Percentiles rank a stretch among this genome's conserved stretches.
Conservation (phyloP, 345 rosid genomes). For the Salix koriyanagi region DNA sequence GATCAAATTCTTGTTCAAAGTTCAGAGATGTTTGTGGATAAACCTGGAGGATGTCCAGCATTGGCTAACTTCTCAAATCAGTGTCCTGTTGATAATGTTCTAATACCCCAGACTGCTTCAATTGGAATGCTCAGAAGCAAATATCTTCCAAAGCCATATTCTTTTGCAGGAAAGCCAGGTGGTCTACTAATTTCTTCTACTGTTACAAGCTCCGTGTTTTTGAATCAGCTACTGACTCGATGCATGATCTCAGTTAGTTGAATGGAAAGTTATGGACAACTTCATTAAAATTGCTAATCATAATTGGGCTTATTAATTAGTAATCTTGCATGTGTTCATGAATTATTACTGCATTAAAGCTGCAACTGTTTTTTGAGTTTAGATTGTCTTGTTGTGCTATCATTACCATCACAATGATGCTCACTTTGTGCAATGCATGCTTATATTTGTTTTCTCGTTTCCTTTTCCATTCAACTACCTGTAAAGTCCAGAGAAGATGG, state of each 20-base stretch:
- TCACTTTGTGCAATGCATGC: neutral
- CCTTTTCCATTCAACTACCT: neutral
- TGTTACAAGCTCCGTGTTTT: neutral
- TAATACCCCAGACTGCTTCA: constrained; percentile 30
- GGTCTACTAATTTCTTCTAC: constrained; percentile 1
- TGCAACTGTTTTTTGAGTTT: neutral
- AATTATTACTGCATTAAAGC: neutral
- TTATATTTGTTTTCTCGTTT: neutral
- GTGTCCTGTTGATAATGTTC: constrained; percentile 25
- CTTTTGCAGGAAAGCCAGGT: constrained; percentile 47
- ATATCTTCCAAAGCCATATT: constrained; percentile 31
- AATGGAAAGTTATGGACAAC: neutral
- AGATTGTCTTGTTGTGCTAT: neutral
- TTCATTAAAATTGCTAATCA: neutral
- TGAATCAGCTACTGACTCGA: neutral
- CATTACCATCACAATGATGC: neutral
- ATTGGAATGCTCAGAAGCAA: constrained; percentile 32
- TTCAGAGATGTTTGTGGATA: constrained; percentile 29
- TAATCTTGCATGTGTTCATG: neutral
- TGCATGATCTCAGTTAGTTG: neutral
- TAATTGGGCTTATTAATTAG: neutral
- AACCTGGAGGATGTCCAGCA: constrained; percentile 23
- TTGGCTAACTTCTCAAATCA: constrained; percentile 31
- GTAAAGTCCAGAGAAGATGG: neutral
- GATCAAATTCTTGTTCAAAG: constrained; percentile 31